A percentile compares a stretch with the other conserved stretches of the same genome.
Conservation (phyloP, 1,139 yeast species). For the Taphrina confusa region DNA sequence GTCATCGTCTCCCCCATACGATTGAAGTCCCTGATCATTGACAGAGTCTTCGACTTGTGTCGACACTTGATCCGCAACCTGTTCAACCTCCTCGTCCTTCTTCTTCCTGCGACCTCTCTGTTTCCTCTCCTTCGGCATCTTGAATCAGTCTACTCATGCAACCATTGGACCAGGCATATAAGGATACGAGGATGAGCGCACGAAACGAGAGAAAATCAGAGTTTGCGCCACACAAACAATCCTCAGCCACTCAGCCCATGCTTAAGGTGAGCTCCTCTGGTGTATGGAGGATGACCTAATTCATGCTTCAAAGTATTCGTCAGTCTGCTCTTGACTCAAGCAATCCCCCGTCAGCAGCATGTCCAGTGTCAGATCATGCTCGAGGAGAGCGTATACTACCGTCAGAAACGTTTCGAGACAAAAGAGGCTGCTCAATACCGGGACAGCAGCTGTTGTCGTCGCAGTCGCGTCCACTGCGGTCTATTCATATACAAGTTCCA, state of each 20-base stretch:
- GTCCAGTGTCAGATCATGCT: not conserved
- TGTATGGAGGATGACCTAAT: not conserved
- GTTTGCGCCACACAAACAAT: not conserved
- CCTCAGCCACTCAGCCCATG: not conserved
- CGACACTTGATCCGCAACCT: not conserved
- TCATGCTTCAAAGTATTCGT: too few relatives aligned
- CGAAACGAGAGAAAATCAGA: constrained; percentile 7
- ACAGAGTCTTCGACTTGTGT: not conserved
- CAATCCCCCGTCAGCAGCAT: too few relatives aligned
- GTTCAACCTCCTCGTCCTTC: constrained; percentile 10
- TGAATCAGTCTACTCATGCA: too few relatives aligned
- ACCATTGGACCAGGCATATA: too few relatives aligned
- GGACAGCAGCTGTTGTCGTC: constrained; percentile 5
- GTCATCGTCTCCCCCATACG: not conserved
- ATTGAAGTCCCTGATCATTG: not conserved
- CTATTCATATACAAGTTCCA: not conserved
- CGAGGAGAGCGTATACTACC: constrained; percentile 16
- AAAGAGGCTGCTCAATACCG: not conserved
- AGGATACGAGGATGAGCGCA: too few relatives aligned
- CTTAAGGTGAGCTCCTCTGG: not conserved
- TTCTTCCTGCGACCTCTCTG: constrained; percentile 33
- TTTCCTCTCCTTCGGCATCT: constrained; percentile 32
- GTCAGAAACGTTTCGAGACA: constrained; percentile 4
- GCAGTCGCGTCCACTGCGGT: constrained; percentile 8
- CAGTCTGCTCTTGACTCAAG: too few relatives aligned